Evolutionary conservation across 257 asterid species (phyloP), one percentile per base, ranked within the genome.

Genomic region (Orobanche coerulescens): DNA sequence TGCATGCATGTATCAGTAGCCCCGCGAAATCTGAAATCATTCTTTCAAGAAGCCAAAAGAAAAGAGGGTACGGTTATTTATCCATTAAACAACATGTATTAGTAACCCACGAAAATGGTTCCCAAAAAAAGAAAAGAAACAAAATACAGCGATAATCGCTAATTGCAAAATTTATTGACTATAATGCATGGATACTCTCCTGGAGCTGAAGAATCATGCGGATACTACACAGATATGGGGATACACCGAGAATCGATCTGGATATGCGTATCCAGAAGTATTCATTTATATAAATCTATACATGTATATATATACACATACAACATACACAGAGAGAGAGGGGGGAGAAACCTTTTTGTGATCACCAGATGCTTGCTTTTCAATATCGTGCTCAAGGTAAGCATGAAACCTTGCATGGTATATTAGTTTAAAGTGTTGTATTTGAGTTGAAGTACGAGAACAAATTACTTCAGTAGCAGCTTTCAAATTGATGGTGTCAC

Each of bases 401-500:
- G 76, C 69, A 67, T 82, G 77, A 54, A 84, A 86, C 36, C 71
- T 60, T 33, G 84, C 73, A 64, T 39, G 58, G 71, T 89, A 93
- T 16, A 87, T 34, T 73, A 84, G 99, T 49, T 87, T 93, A 40
- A 84, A 68, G 14, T 83, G 84, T 18, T 87, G 96, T n/a, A 89
- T 68, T 72, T 93, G 99, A 11, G 97, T 31, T 22, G 97, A 69
- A 20, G 95, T 86, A 47, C 97, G 84, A 2, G 99, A 93, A 66
- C 96, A 93, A 71, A 93, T 79, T 1, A 93, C 90, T 84, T 93
- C 97, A 33, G 99, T 89, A 15, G 88, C 95, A 64, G 82, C 88
- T 78, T 65, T 80, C 20, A 86, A 80, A 81, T 82, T 66, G 33
- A 76, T 65, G 33, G 76, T 65, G 14, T 70, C 75, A 44, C 76